A percentile compares a stretch with the other conserved stretches of the same genome.
Conservation (phyloP, 1,139 yeast genomes). For the Yamadazyma songkhlaensis region DNA sequence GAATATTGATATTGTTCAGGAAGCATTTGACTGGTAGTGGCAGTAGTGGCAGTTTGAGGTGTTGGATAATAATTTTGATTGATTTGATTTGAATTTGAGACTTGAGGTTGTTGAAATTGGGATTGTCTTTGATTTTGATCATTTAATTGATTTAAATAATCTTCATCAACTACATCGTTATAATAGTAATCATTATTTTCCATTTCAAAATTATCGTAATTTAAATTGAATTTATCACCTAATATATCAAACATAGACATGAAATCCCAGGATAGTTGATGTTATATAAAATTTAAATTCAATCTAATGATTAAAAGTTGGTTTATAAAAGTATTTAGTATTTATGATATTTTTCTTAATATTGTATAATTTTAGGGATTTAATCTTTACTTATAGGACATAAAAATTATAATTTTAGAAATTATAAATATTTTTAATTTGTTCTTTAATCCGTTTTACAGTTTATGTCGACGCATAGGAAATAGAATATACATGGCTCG, state of each 20-base stretch:
- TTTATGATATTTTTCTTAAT: too few relatives aligned
- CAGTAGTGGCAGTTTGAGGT: neutral
- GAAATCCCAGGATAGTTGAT: neutral
- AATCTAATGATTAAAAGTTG: too few relatives aligned
- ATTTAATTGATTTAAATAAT: constrained; percentile 9
- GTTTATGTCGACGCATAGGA: constrained; percentile 2
- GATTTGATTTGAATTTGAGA: neutral
- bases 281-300: too few relatives aligned
- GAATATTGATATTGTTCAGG: neutral
- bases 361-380: too few relatives aligned
- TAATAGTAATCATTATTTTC: constrained; percentile 11
- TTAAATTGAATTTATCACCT: constrained; percentile 9
- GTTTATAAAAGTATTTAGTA: too few relatives aligned
- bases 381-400: too few relatives aligned
- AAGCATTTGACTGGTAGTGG: neutral
- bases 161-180: constrained; percentile 8
- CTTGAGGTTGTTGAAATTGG: neutral
- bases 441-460: neutral
- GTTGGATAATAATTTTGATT: constrained; percentile 1
- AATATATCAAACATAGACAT: constrained; percentile 13
- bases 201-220: constrained; percentile 12
- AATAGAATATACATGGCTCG: neutral
- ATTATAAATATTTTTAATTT: neutral
- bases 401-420: neutral
- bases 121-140: neutral